Base-by-base conservation (phyloP, 495 filamentous ascomycete species). In the Penicillium robsamsonii region DNA sequence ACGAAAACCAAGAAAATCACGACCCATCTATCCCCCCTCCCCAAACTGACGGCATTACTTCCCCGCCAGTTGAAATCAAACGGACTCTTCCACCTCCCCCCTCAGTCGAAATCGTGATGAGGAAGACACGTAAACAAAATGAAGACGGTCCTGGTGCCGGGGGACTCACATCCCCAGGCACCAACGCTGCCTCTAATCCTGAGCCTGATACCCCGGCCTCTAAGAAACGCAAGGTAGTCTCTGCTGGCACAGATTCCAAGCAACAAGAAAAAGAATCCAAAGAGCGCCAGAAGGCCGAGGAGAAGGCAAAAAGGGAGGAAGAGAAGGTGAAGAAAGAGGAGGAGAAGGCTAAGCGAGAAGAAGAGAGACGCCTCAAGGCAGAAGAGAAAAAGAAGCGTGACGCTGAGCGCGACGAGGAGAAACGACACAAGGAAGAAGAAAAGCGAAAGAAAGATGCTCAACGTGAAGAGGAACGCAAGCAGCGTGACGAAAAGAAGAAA, bases 201-300 rank as follows among this genome's bases (percentile, higher is more conserved):
- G 53, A 57, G 6, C 15, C 45, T 27, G 24, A 49, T 12, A 50
- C 58, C 0, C 64, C 66, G 0, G 53, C 64, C 42, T 46, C 63
- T 9, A 87, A 82, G 59, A 81, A 77, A 58, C 72, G 74, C 51
- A 85, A 84, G 68, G 69, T 83, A 41, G 78, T 76, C 0, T 69
- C 76, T 35, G 76, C 73, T 18, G 78, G 80, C 37, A 81, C 81
- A 40, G 82, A 85, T 57, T 73, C 72, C 1, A 82, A 79, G 60
- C 69, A 70, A 55, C 68, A 74, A 55, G 79, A 85, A 50, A 84
- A 77, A 50, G 82, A 84, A 49, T 77, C 72, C 2, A 81, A 80
- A 58, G 78, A 81, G 35, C 68, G 68, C 11, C 68, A 74, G 61
- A 73, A 50, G 56, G 54, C 50, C 30, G 75, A 77, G 64, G 75